Conservation (phyloP, 108 stramenopile genomes). For the Mayamaea pseudoterrestris region DNA sequence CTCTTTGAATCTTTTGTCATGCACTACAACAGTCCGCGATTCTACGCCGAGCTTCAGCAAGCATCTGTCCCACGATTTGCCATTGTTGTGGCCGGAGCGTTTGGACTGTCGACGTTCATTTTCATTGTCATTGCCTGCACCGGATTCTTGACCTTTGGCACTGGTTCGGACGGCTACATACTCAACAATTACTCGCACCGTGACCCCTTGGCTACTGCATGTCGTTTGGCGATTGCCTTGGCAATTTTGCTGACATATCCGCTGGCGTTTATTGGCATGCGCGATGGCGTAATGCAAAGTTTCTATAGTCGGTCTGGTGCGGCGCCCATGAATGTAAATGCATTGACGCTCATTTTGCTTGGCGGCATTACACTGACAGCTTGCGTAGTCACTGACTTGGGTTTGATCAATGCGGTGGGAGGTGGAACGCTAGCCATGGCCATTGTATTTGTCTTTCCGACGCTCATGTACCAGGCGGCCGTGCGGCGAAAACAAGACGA, state of each 20-base stretch:
- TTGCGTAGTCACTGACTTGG: constrained; percentile 34
- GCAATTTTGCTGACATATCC: constrained; percentile 75
- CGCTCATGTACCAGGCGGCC: constrained; percentile 47
- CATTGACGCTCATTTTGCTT: constrained; percentile 33
- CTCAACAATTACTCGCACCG: constrained; percentile 73
- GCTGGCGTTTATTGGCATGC: constrained; percentile 73
- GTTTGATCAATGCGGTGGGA: constrained; percentile 56
- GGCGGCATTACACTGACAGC: constrained; percentile 24
- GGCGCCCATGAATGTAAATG: constrained; percentile 40
- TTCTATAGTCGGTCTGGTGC: constrained; percentile 37
- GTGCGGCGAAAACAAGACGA: too few species aligned
- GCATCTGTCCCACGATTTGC: constrained; percentile 44
- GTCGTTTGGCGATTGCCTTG: constrained; percentile 58
- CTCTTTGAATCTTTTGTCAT: constrained; percentile 38
- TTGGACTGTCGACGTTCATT: constrained; percentile 32
- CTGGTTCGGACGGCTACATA: constrained; percentile 47
- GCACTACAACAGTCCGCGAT: constrained; percentile 82
- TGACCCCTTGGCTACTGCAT: constrained; percentile 59
- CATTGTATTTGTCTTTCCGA: constrained; percentile 75
- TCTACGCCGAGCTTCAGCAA: constrained; percentile 68
- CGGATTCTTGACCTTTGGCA: constrained; percentile 75
- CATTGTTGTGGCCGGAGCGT: constrained; percentile 38
- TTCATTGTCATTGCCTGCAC: constrained; percentile 48
- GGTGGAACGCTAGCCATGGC: constrained; percentile 71
- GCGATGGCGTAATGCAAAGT: constrained; percentile 69